A percentile compares a stretch with the other conserved stretches of the same genome.
Evolutionary conservation across 2,329 filamentous ascomycete genomes (phyloP).

Genomic region (Nannizziopsis barbatae): DNA sequence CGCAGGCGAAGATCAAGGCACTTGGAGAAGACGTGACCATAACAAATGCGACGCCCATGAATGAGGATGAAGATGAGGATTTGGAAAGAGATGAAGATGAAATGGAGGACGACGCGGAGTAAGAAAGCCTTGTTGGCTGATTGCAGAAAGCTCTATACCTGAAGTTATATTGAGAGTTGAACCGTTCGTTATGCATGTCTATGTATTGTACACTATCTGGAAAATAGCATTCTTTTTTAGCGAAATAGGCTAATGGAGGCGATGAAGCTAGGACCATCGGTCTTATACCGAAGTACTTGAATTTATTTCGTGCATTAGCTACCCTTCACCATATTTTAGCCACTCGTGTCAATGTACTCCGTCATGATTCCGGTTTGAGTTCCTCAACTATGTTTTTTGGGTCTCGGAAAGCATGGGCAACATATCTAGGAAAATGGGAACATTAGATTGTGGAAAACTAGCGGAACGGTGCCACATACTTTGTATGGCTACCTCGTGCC

Average conservation of each 20-base stretch:
- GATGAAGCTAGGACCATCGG: no score
- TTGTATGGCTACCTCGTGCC: constrained; percentile 56
- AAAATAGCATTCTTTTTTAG: no score
- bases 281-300: no score
- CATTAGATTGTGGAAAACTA: not conserved
- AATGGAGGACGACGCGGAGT: constrained; percentile 15
- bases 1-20: constrained; percentile 55
- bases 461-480: constrained; percentile 32
- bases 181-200: not conserved
- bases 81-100: constrained; percentile 29
- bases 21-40: constrained; percentile 38
- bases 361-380: constrained; percentile 1
- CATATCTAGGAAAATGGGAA: constrained; percentile 35
- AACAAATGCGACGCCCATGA: constrained; percentile 26
- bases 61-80: constrained; percentile 28
- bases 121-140: constrained; percentile 5
- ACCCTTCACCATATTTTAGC: no score
- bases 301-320: no score
- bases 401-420: constrained; percentile 51
- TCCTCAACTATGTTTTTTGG: constrained; percentile 44
- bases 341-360: not conserved
- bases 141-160: not conserved
- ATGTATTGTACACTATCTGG: no score
- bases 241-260: no score
- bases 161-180: not conserved